Percentiles rank a stretch among this genome's conserved stretches.
These are phyloP conservation scores for Hymenoscyphus occultus DNA, from an alignment of 2,329 filamentous ascomycete species.

Conservation along the genomic window DNA sequence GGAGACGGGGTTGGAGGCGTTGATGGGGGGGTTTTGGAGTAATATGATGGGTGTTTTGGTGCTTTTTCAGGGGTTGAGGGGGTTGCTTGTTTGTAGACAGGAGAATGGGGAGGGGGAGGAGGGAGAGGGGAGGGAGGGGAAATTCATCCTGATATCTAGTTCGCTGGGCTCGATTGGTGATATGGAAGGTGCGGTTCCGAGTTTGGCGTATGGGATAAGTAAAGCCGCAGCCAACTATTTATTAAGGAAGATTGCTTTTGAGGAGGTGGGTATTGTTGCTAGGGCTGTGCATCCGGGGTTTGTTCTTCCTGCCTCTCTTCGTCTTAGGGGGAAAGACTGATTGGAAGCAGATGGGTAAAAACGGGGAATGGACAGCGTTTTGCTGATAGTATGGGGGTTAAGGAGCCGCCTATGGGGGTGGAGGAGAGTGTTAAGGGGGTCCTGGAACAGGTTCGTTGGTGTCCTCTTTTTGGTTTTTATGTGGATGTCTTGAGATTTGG, in stretches of 20 bases:
- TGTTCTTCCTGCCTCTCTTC: neutral
- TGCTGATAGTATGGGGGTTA: slow-evolving; percentile 35
- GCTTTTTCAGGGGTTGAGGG: slow-evolving; percentile 44
- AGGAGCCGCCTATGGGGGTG: slow-evolving; percentile 37
- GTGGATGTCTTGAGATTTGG: too few species aligned
- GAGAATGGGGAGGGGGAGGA: too few species aligned
- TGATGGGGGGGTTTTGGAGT: slow-evolving; percentile 40
- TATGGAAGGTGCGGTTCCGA: slow-evolving; percentile 20
- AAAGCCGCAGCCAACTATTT: slow-evolving; percentile 42
- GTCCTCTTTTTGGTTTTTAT: too few species aligned
- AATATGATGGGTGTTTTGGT: slow-evolving; percentile 45
- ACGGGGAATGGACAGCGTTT: slow-evolving; percentile 43
- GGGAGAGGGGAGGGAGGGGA: slow-evolving; percentile 28
- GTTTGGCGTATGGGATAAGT: slow-evolving; percentile 42
- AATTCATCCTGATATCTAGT: slow-evolving; percentile 39
- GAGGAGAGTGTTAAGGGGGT: slow-evolving; percentile 39
- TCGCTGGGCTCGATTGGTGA: slow-evolving; percentile 28
- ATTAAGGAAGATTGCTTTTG: slow-evolving; percentile 39
- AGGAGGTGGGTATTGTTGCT: slow-evolving; percentile 37
- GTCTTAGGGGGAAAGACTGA: neutral
- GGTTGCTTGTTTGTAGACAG: slow-evolving; percentile 33
- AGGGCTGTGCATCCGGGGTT: slow-evolving; percentile 36
- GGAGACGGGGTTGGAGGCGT: slow-evolving; percentile 36
- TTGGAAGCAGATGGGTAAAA: slow-evolving; percentile 37
- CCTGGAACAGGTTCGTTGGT: slow-evolving; percentile 28